Evolutionary conservation across 2,329 filamentous ascomycete species (phyloP).

Genomic region (Hypoxylon sp.): DNA sequence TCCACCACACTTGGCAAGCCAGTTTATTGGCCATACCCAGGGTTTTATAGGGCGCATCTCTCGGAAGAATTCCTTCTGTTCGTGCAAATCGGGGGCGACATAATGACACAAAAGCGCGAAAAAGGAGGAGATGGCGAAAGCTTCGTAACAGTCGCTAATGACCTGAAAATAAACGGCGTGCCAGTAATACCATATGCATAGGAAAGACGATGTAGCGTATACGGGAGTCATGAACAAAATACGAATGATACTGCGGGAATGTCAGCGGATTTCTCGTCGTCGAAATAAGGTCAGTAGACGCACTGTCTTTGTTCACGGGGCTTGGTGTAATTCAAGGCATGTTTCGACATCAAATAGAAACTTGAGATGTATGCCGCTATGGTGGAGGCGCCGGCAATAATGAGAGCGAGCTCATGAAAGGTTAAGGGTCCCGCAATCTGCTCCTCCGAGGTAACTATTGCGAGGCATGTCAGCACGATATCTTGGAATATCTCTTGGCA

Average conservation of each 20-base stretch:
- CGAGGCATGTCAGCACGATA: constrained; percentile 40
- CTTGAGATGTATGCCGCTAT: constrained; percentile 62
- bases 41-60: constrained; percentile 68
- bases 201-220: constrained; percentile 77
- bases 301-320: constrained; percentile 66
- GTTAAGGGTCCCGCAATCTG: constrained; percentile 58
- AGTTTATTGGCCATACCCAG: constrained; percentile 79
- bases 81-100: constrained; percentile 77
- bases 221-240: constrained; percentile 90
- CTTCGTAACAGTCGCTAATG: constrained; percentile 85
- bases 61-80: constrained; percentile 84
- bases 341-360: constrained; percentile 65
- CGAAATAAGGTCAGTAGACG: constrained; percentile 45
- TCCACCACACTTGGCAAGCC: constrained; percentile 75
- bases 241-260: constrained; percentile 69
- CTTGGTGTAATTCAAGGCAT: constrained; percentile 68
- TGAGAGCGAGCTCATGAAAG: constrained; percentile 63
- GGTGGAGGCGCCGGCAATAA: constrained; percentile 59
- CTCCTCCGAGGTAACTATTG: constrained; percentile 57
- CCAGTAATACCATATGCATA: constrained; percentile 77
- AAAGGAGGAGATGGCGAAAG: constrained; percentile 87
- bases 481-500: constrained; percentile 40
- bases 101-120: constrained; percentile 86
- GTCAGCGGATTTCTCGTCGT: constrained; percentile 49
- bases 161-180: constrained; percentile 84